These are phyloP conservation scores for Parafenestella ontariensis DNA, from an alignment of 2,329 filamentous ascomycete species.

Conservation along the genomic window DNA sequence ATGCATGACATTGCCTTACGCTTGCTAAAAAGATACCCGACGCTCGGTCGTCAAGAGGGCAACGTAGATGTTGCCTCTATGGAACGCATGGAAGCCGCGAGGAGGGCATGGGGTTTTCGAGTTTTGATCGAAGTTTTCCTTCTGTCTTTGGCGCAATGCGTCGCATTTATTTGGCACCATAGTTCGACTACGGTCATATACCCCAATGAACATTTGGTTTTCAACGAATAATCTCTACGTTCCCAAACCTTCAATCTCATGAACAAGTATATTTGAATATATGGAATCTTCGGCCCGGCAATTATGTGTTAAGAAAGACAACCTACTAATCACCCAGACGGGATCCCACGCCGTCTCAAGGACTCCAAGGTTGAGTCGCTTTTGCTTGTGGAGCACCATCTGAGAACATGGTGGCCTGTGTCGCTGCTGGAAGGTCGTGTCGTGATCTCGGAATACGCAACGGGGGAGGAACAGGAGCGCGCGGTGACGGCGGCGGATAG, in stretches of 20 bases:
- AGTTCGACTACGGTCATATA: slow-evolving; percentile 7
- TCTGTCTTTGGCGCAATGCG: neutral
- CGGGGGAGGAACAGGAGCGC: neutral
- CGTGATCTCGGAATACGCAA: neutral
- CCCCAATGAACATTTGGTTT: neutral
- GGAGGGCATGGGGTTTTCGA: neutral
- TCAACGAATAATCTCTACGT: no score
- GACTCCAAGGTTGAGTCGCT: neutral
- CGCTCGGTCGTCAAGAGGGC: slow-evolving; percentile 27
- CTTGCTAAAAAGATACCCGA: slow-evolving; percentile 34
- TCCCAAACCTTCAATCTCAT: no score
- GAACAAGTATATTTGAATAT: no score
- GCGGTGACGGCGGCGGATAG: neutral
- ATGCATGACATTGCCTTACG: slow-evolving; percentile 12
- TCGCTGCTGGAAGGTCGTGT: neutral
- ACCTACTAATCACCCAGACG: neutral
- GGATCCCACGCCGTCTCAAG: neutral
- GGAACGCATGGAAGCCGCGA: neutral
- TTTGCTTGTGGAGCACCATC: neutral
- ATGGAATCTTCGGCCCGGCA: no score
- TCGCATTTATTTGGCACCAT: slow-evolving; percentile 9
- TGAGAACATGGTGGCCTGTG: neutral
- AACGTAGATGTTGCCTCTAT: neutral
- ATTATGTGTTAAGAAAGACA: neutral
- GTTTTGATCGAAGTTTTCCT: neutral